Evolutionary conservation across 768 basidiomycete genomes (phyloP).

Genomic region (Tricholoma bakamatsutake): DNA sequence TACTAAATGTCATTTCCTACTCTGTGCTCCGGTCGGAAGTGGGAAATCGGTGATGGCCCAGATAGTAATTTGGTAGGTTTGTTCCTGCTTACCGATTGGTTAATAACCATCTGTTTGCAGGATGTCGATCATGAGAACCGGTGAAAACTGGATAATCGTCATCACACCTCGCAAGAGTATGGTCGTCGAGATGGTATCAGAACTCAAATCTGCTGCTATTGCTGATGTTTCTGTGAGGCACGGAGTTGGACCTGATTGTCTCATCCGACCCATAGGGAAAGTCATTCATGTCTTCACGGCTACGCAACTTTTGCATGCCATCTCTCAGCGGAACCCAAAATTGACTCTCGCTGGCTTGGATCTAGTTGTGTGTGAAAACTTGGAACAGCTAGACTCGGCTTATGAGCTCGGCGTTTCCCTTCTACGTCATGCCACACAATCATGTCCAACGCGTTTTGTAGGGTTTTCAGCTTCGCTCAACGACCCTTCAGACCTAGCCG

Average conservation of each 20-base stretch:
- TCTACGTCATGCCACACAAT: constrained; percentile 58
- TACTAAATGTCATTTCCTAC: constrained; percentile 58
- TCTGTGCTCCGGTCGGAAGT: constrained; percentile 74
- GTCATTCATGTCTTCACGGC: constrained; percentile 56
- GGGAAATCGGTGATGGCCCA: constrained; percentile 79
- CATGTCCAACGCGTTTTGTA: constrained; percentile 61
- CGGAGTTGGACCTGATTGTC: constrained; percentile 28
- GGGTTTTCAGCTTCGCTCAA: constrained; percentile 75
- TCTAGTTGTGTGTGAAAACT: constrained; percentile 75
- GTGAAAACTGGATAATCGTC: constrained; percentile 53
- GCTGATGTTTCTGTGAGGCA: constrained; percentile 35
- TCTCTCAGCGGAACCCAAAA: constrained; percentile 27
- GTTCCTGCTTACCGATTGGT: neutral
- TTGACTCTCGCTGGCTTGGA: constrained; percentile 37
- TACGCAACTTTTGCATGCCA: constrained; percentile 37
- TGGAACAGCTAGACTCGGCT: constrained; percentile 73
- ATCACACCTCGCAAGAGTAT: constrained; percentile 54
- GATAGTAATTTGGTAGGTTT: constrained; percentile 63
- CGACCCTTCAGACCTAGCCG: constrained; percentile 74
- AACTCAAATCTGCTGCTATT: constrained; percentile 38
- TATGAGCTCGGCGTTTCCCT: constrained; percentile 85
- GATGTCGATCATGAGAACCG: constrained; percentile 40
- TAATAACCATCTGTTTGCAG: constrained; percentile 31
- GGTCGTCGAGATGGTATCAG: constrained; percentile 50
- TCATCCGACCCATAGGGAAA: constrained; percentile 33